Base-by-base conservation (phyloP, 2,329 filamentous ascomycete genomes). In the Exophiala sideris region DNA sequence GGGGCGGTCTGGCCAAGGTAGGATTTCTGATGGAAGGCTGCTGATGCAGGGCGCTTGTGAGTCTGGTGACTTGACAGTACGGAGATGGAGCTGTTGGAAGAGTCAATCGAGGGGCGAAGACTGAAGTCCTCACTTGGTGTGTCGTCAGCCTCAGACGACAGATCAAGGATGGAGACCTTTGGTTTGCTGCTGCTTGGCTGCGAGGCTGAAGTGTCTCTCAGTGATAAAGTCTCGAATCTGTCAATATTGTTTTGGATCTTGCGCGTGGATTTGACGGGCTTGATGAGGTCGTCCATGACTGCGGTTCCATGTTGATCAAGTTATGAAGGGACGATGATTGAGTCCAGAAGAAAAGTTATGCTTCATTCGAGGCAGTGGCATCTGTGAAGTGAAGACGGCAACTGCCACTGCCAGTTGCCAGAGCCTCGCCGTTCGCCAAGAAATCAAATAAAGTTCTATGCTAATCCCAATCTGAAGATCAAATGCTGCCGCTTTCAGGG, bases 241-340 rank as follows among this genome's bases (percentile, higher is more conserved):
- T 62, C 70, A 36, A 67, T 62, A 49, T 74, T 74, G 42, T 70
- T 71, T 60, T 81, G 79, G 2, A 75, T 76, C 41, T 71, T 72
- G 80, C 79, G 4, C 73, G 76, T 45, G 75, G 78, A 72, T 76
- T 80, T 61, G 82, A 72, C 1, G 76, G 79, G 8, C 73, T 80
- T 48, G 42, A 62, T 69, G 21, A 85, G 68, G 24, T 76, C 76
- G 52, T 83, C 81, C 82, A 85, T 85, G 24, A 46, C 64, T 20
- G 10, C 12, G 20, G 38, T 39, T 45, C 48, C 51, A 54, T 50
- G 34, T 36, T 60, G 41, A 33, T 33, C 9, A 32, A 20, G 44
- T 12, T 46, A n/a, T 3, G 35, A 38, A 38, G 35, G 10, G 5
- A 38, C 24, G 7, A 8, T 29, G 24, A 29, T 29, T 29, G 24